These are phyloP conservation scores for Bretschneidera sinensis DNA, from an alignment of 345 rosid genomes.

Conservation along the genomic window DNA sequence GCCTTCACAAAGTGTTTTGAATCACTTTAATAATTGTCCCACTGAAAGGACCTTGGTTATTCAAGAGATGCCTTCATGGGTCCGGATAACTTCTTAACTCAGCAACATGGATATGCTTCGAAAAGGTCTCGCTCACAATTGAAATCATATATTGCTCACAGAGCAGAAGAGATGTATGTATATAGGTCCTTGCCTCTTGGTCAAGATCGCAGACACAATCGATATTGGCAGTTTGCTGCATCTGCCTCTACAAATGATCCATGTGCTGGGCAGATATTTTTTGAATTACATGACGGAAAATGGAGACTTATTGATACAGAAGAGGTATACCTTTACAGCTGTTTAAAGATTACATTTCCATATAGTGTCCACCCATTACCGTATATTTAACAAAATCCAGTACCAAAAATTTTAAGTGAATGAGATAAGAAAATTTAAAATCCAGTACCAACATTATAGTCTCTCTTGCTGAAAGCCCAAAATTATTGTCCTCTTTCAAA, in stretches of 20 bases:
- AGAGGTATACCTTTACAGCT: constrained; percentile 58
- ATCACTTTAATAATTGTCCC: constrained; percentile 34
- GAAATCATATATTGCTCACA: constrained; percentile 84
- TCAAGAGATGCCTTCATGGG: constrained; percentile 47
- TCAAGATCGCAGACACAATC: constrained; percentile 92
- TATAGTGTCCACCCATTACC: no score
- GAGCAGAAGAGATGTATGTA: constrained; percentile 88
- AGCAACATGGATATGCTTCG: constrained; percentile 68
- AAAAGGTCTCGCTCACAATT: constrained; percentile 82
- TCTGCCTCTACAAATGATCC: constrained; percentile 89
- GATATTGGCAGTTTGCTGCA: constrained; percentile 95
- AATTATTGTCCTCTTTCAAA: no score
- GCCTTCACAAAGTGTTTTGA: constrained; percentile 41
- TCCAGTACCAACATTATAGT: no score
- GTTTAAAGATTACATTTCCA: no score
- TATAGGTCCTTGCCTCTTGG: constrained; percentile 98
- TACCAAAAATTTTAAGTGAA: no score
- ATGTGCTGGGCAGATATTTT: constrained; percentile 82
- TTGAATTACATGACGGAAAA: constrained; percentile 65
- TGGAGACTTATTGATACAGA: constrained; percentile 91
- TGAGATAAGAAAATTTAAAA: no score
- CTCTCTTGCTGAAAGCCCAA: no score
- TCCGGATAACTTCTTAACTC: constrained; percentile 49
- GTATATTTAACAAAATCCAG: not conserved
- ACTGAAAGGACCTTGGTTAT: constrained; percentile 37